Conservation (phyloP, 164 flowering plant genomes). For the Nymphaea thermarum region DNA sequence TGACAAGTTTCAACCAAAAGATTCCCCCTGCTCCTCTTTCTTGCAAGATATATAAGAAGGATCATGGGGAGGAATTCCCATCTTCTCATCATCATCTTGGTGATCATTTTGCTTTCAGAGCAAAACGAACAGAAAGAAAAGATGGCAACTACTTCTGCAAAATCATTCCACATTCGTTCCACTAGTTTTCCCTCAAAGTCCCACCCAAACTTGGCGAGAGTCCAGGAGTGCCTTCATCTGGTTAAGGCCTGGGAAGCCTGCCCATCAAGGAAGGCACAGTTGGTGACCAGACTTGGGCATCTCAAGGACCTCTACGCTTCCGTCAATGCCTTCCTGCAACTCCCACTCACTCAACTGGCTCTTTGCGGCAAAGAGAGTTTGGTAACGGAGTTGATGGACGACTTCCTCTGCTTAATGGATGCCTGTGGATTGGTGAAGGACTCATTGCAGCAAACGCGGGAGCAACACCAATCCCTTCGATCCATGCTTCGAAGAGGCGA, state of each 20-base stretch:
- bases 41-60: background rate
- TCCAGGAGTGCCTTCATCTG: background rate
- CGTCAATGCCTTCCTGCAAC: slow-evolving; percentile 13
- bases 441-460: slow-evolving; percentile 15
- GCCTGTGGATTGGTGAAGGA: slow-evolving; percentile 19
- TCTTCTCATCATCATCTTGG: background rate
- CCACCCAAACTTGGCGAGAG: background rate
- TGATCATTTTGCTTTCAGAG: background rate
- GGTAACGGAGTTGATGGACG: slow-evolving; percentile 20
- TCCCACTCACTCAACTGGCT: slow-evolving; percentile 10
- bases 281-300: background rate
- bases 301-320: slow-evolving; percentile 9
- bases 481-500: slow-evolving; percentile 23
- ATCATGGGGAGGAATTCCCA: background rate
- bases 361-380: slow-evolving; percentile 10
- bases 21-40: background rate
- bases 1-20: background rate
- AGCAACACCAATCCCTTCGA: slow-evolving; percentile 14
- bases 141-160: background rate
- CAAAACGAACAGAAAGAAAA: background rate
- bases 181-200: background rate
- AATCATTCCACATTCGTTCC: background rate
- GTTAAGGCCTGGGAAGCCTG: background rate
- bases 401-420: slow-evolving; percentile 27
- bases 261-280: background rate